Percentiles rank a stretch among this genome's conserved stretches.
phyloP scores from a whole-genome alignment of 2,329 filamentous ascomycete species.

The Apiospora koreana region DNA sequence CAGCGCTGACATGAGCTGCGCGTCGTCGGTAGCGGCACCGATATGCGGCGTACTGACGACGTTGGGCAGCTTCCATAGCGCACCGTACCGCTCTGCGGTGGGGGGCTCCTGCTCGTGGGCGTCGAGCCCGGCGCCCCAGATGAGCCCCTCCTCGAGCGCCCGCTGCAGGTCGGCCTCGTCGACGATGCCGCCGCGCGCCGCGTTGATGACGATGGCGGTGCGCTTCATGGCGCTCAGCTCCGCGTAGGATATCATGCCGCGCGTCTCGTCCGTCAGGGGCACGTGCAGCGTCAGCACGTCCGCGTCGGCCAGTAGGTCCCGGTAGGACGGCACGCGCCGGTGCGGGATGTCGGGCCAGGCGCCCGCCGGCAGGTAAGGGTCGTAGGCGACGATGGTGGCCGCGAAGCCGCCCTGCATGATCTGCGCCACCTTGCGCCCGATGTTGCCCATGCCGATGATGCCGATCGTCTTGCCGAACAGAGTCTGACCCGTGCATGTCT shows the following conservation, averaged over 20 bases:
- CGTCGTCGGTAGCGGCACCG: constrained; percentile 43
- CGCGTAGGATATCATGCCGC: constrained; percentile 31
- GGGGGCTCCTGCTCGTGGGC: constrained; percentile 43
- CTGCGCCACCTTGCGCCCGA: constrained; percentile 63
- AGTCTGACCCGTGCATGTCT: constrained; percentile 56
- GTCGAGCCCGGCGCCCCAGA: constrained; percentile 42
- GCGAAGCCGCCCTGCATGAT: constrained; percentile 64
- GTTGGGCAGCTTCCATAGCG: constrained; percentile 34
- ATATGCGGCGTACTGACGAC: constrained; percentile 46
- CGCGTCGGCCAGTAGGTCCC: constrained; percentile 32
- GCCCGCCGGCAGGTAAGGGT: constrained; percentile 33
- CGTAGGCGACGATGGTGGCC: constrained; percentile 50
- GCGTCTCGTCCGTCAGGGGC: constrained; percentile 36
- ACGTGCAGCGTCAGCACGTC: constrained; percentile 41
- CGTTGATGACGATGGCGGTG: constrained; percentile 41
- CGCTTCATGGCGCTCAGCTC: constrained; percentile 38
- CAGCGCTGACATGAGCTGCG: constrained; percentile 20
- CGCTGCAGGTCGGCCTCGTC: constrained; percentile 36
- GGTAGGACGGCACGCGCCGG: constrained; percentile 27
- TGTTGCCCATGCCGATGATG: constrained; percentile 70
- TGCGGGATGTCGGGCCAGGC: constrained; percentile 37
- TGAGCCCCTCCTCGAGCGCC: constrained; percentile 33
- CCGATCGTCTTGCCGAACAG: constrained; percentile 66
- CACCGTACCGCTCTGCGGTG: constrained; percentile 33
- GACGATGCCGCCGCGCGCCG: constrained; percentile 41